phyloP scores from a whole-genome alignment of 257 asterid species.

The Plantago ovata region DNA sequence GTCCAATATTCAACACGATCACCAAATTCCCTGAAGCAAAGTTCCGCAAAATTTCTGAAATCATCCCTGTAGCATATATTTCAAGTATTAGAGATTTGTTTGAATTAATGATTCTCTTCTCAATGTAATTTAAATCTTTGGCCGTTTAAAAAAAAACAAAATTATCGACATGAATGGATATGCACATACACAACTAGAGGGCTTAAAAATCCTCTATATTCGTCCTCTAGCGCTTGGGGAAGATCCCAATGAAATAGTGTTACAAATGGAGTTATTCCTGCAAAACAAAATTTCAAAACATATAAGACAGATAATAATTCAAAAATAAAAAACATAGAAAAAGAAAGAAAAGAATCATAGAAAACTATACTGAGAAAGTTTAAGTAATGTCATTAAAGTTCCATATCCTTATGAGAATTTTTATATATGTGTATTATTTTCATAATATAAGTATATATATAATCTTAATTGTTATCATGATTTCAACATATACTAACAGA shows the following conservation, averaged over 20 bases:
- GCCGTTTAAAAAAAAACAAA: background rate
- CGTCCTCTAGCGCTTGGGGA: slow-evolving; percentile 72
- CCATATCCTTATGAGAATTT: too few relatives aligned
- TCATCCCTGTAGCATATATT: slow-evolving; percentile 37
- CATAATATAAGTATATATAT: too few relatives aligned
- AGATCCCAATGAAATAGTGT: slow-evolving; percentile 72
- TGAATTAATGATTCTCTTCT: background rate
- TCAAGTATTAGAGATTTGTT: too few relatives aligned
- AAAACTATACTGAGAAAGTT: too few relatives aligned
- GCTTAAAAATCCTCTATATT: slow-evolving; percentile 63
- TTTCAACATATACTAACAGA: too few relatives aligned
- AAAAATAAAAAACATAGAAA: too few relatives aligned
- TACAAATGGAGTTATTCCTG: slow-evolving; percentile 58
- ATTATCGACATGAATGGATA: background rate
- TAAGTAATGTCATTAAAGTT: too few relatives aligned
- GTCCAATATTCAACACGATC: slow-evolving; percentile 58
- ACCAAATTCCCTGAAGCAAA: slow-evolving; percentile 57
- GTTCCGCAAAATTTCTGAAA: slow-evolving; percentile 37
- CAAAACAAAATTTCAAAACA: background rate
- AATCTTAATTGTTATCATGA: too few relatives aligned
- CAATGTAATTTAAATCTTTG: too few relatives aligned
- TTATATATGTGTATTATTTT: too few relatives aligned
- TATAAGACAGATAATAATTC: too few relatives aligned
- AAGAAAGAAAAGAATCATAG: too few relatives aligned
- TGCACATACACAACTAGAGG: slow-evolving; percentile 47